phyloP scores from a whole-genome alignment of 2,329 filamentous ascomycete genomes.

The Paraphaeosphaeria sporulosa region DNA sequence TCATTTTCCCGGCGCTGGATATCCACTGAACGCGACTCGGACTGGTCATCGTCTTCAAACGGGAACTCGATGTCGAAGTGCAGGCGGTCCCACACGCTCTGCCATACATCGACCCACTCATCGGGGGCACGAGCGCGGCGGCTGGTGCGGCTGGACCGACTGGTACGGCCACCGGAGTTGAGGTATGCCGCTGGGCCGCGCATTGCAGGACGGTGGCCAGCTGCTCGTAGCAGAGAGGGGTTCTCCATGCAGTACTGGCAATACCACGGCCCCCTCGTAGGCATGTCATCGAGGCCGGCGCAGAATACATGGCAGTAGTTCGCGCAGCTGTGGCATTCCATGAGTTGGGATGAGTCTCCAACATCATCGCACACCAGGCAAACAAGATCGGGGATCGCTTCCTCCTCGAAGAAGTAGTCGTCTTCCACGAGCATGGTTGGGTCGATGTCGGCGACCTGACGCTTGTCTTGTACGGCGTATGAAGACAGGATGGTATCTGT shows the following conservation, averaged over 20 bases:
- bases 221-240: constrained; percentile 48
- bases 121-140: constrained; percentile 42
- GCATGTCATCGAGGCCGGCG: constrained; percentile 79
- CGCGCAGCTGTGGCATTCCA: constrained; percentile 92
- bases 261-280: constrained; percentile 79
- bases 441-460: constrained; percentile 90
- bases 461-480: constrained; percentile 78
- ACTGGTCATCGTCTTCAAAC: constrained; percentile 72
- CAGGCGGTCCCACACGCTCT: constrained; percentile 82
- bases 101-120: constrained; percentile 80
- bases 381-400: constrained; percentile 68
- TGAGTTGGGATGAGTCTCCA: constrained; percentile 82
- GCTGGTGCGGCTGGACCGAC: constrained; percentile 39
- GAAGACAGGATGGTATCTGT: constrained; percentile 65
- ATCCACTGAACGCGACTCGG: constrained; percentile 62
- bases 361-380: constrained; percentile 85
- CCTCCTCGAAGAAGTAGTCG: constrained; percentile 65
- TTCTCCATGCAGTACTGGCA: constrained; percentile 77
- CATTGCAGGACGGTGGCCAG: constrained; percentile 32
- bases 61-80: constrained; percentile 85
- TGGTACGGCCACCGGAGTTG: constrained; percentile 38
- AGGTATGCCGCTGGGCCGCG: constrained; percentile 43
- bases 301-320: constrained; percentile 91
- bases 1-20: constrained; percentile 66
- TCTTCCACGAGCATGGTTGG: constrained; percentile 77